Base-by-base conservation (phyloP, 1,284 basidiomycete genomes). In the Spongiforma sp. region DNA sequence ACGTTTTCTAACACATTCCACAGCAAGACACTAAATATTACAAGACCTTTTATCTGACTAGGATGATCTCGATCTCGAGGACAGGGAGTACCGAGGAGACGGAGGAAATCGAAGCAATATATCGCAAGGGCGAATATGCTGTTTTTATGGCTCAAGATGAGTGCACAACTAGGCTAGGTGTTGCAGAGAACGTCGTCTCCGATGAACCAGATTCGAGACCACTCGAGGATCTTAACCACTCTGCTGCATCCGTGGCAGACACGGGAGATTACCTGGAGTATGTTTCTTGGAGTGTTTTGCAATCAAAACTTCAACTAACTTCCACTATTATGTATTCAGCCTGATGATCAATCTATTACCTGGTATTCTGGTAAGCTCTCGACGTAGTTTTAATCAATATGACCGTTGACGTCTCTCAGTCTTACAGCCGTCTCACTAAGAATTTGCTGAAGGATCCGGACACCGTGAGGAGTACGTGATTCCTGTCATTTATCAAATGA, bases 21-120 rank as follows among this genome's bases (percentile, higher is more conserved):
- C 41, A 66, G 65, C 65, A 66, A 67, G 66, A 66, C 33, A 41
- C 58, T 4, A 33, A 26, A 19, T 64, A 66, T 50, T n/a, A 60
- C 8, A 66, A 65, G 37, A 50, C 57, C 28, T 66, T 58, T 32
- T 67, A 65, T 24, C 24, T 66, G 4, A 10, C 55, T 5, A 57
- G 62, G 11, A 66, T 52, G 58, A 33, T 55, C 15, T 24, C 57
- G n/a, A 28, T 65, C 32, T 6, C 19, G 1, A 60, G 57, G 39
- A 19, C 62, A 2, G 66, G 65, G 3, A 48, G 57, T 14, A 64
- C 68, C 36, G 12, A 68, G 14, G 66, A 66, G 2, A 9, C 68
- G 8, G 37, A 26, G n/a, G 36, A 54, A 2, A 30, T 68, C 1
- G 54, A n/a, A n/a, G 62, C 7, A 52, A 21, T 15, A 65, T 65